Conservation (phyloP, 352 stramenopile species). For the Elongisporangium anandrum region DNA sequence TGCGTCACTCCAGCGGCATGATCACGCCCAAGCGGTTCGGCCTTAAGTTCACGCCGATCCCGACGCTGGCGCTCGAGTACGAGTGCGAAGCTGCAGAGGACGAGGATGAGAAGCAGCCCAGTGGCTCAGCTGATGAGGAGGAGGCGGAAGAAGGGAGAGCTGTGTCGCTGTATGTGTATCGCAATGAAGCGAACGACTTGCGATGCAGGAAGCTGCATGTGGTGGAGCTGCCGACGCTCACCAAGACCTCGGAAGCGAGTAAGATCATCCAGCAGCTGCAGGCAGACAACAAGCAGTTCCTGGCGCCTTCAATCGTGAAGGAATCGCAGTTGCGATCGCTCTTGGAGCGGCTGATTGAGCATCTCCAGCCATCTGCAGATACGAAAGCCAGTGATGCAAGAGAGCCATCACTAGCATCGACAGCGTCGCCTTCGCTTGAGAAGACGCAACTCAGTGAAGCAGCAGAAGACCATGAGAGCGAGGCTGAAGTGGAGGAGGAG, state of each 20-base stretch:
- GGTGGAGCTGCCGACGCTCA: slow-evolving; percentile 67
- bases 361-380: slow-evolving; percentile 20
- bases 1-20: slow-evolving; percentile 17
- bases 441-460: not conserved
- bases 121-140: not conserved
- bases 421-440: slow-evolving; percentile 3
- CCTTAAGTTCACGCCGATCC: slow-evolving; percentile 78
- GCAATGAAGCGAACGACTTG: slow-evolving; percentile 9
- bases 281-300: slow-evolving; percentile 57
- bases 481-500: slow-evolving; percentile 15
- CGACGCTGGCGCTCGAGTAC: slow-evolving; percentile 80
- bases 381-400: not conserved
- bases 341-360: slow-evolving; percentile 56
- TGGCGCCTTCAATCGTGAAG: slow-evolving; percentile 57
- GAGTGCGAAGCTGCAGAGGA: slow-evolving; percentile 46
- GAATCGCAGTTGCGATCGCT: slow-evolving; percentile 59
- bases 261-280: slow-evolving; percentile 52
- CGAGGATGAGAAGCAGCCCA: slow-evolving; percentile 12
- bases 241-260: slow-evolving; percentile 31
- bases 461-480: slow-evolving; percentile 4
- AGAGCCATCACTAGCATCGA: not conserved
- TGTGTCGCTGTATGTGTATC: slow-evolving; percentile 60
- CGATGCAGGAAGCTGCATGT: slow-evolving; percentile 64
- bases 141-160: slow-evolving; percentile 8
- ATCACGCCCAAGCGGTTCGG: slow-evolving; percentile 77